A percentile compares a stretch with the other conserved stretches of the same genome.
These are phyloP conservation scores for Amanita thiersii DNA, from an alignment of 768 basidiomycete species.

Conservation along the genomic window DNA sequence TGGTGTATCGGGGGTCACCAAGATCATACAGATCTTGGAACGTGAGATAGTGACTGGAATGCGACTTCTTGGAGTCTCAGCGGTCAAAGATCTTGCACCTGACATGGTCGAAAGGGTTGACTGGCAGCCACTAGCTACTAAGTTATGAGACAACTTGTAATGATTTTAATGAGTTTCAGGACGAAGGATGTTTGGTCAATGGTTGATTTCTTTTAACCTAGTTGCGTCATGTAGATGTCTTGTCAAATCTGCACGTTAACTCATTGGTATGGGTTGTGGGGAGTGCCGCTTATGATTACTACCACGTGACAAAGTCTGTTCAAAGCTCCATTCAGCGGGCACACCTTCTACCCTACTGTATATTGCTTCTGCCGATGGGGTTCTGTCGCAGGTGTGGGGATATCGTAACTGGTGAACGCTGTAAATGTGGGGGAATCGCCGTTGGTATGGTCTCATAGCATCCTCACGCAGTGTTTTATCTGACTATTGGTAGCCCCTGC, in stretches of 20 bases:
- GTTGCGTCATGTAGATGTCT: background rate
- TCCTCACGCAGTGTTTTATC: too few relatives aligned
- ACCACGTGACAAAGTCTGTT: conserved; percentile 9
- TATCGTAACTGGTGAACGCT: conserved; percentile 63
- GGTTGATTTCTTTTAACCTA: background rate
- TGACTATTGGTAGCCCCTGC: conserved; percentile 44
- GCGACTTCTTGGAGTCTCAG: conserved; percentile 65
- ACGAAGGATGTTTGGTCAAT: too few relatives aligned
- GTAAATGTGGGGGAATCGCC: conserved; percentile 72
- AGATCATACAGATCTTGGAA: conserved; percentile 58
- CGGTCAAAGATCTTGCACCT: conserved; percentile 57
- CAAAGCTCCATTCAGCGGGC: background rate
- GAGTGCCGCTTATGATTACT: background rate
- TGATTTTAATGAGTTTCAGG: too few relatives aligned
- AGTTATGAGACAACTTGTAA: conserved; percentile 19
- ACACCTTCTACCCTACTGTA: background rate
- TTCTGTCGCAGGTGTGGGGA: conserved; percentile 85
- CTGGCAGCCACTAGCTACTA: conserved; percentile 46
- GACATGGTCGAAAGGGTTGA: conserved; percentile 67
- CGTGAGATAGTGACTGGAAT: conserved; percentile 74
- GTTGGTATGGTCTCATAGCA: conserved; percentile 54
- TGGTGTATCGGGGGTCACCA: conserved; percentile 62
- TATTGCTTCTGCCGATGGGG: conserved; percentile 41
- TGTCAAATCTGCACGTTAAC: background rate
- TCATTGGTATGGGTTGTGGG: background rate